Evolutionary conservation across 305 asterid species (phyloP).

Genomic region (Caryopteris hybrid): DNA sequence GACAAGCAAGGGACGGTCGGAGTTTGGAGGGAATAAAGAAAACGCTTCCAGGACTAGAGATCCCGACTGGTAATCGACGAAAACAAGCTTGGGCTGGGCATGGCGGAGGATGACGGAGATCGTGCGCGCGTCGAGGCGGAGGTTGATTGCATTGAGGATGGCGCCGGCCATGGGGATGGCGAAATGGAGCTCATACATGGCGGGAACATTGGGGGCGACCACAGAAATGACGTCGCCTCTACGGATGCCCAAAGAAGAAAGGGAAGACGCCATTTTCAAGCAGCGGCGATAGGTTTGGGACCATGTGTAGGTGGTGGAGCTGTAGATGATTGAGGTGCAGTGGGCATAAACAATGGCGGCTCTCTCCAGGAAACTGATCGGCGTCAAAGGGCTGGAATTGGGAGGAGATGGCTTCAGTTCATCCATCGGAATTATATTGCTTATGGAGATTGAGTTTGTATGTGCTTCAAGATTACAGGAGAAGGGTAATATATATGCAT

Average conservation of each 20-base stretch:
- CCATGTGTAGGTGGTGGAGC: not conserved
- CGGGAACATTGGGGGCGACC: conserved; percentile 62
- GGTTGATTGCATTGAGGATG: conserved; percentile 50
- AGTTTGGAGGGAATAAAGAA: not conserved
- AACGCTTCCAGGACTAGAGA: not conserved
- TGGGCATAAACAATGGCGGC: not conserved
- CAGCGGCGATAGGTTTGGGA: not conserved
- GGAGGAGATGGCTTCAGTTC: not conserved
- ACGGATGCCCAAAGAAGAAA: conserved; percentile 16
- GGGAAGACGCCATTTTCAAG: not conserved
- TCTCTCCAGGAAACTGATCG: not conserved
- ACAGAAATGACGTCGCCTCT: conserved; percentile 57
- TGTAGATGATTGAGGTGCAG: not conserved
- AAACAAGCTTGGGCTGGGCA: not conserved
- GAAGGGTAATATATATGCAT: too few relatives aligned
- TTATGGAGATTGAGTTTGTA: too few relatives aligned
- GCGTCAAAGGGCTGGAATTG: not conserved
- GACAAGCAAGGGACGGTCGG: not conserved
- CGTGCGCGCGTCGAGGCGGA: conserved; percentile 71
- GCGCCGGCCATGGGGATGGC: conserved; percentile 79
- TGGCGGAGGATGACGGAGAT: conserved; percentile 42
- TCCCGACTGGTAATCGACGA: not conserved
- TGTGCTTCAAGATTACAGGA: too few relatives aligned
- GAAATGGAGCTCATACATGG: conserved; percentile 77
- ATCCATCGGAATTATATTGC: too few relatives aligned